Evolutionary conservation across 2,329 filamentous ascomycete species (phyloP).

Genomic region (Fusarium goolgardi): DNA sequence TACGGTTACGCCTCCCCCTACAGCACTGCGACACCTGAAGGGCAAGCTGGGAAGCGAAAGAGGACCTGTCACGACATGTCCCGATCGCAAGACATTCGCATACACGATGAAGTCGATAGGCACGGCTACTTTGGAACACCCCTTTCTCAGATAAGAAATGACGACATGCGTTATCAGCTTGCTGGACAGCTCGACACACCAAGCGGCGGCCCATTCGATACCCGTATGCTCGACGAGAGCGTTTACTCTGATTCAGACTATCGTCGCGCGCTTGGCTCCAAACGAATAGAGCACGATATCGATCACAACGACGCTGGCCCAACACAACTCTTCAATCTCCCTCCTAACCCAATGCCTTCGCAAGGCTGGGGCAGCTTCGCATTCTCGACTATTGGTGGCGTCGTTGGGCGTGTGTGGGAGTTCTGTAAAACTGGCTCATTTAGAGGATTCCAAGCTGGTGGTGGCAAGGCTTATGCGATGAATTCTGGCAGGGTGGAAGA

Average conservation of each 20-base stretch:
- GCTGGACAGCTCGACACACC: conserved; percentile 67
- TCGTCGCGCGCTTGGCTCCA: conserved; percentile 63
- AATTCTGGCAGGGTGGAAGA: conserved; percentile 41
- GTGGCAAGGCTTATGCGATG: conserved; percentile 77
- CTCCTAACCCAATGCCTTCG: conserved; percentile 47
- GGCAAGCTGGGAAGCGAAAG: conserved; percentile 59
- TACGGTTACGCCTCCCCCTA: conserved; percentile 51
- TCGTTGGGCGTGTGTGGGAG: conserved; percentile 83
- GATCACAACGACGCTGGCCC: conserved; percentile 52
- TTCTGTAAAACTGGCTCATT: conserved; percentile 83
- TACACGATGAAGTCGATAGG: conserved; percentile 36
- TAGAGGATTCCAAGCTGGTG: conserved; percentile 86
- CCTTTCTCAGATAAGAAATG: conserved; percentile 27
- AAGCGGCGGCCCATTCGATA: conserved; percentile 48
- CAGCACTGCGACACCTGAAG: conserved; percentile 38
- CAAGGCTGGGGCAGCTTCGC: conserved; percentile 69
- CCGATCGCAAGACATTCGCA: conserved; percentile 41
- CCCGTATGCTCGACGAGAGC: conserved; percentile 62
- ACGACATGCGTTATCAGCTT: conserved; percentile 58
- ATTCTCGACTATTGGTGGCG: conserved; percentile 71
- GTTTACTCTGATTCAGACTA: conserved; percentile 69
- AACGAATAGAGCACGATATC: conserved; percentile 53
- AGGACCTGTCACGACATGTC: conserved; percentile 51
- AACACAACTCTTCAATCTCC: conserved; percentile 50
- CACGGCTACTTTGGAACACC: conserved; percentile 42